These are phyloP conservation scores for Talaromyces nanjingensis DNA, from an alignment of 495 filamentous ascomycete species.

Conservation along the genomic window DNA sequence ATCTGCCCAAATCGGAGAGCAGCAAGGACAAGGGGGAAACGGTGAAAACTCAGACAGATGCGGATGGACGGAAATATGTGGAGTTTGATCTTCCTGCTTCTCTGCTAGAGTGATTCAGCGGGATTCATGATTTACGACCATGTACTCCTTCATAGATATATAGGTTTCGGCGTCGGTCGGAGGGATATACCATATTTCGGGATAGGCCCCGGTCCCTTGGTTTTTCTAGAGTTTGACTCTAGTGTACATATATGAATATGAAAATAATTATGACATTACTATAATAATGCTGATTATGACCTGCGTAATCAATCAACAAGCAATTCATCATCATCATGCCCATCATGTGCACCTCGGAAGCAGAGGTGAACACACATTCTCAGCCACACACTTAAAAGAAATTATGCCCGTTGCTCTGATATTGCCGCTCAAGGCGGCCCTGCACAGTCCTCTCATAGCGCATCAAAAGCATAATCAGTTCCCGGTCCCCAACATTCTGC, in stretches of 20 bases:
- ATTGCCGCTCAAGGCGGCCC: background rate
- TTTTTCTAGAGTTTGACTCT: background rate
- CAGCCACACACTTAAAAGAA: background rate
- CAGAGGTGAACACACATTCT: background rate
- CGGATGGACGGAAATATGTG: slow-evolving; percentile 18
- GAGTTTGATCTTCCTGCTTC: slow-evolving; percentile 35
- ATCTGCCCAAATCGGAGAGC: slow-evolving; percentile 48
- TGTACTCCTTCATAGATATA: slow-evolving; percentile 9
- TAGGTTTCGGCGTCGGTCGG: background rate
- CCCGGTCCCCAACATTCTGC: slow-evolving; percentile 10
- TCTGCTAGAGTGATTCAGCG: slow-evolving; percentile 26
- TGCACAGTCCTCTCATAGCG: slow-evolving; percentile 11
- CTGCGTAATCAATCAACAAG: no score
- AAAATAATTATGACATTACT: background rate
- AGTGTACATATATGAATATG: background rate
- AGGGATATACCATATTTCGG: background rate
- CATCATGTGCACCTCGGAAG: background rate
- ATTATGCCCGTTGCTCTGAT: background rate
- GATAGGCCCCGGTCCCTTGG: background rate
- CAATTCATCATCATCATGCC: background rate
- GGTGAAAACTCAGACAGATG: slow-evolving; percentile 14
- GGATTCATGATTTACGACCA: background rate
- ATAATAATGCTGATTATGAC: background rate
- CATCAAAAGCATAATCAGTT: slow-evolving; percentile 10
- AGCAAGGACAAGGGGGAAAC: slow-evolving; percentile 16